Base-by-base conservation (phyloP, 148 eudicot genomes). In the Pouteria glomerata region DNA sequence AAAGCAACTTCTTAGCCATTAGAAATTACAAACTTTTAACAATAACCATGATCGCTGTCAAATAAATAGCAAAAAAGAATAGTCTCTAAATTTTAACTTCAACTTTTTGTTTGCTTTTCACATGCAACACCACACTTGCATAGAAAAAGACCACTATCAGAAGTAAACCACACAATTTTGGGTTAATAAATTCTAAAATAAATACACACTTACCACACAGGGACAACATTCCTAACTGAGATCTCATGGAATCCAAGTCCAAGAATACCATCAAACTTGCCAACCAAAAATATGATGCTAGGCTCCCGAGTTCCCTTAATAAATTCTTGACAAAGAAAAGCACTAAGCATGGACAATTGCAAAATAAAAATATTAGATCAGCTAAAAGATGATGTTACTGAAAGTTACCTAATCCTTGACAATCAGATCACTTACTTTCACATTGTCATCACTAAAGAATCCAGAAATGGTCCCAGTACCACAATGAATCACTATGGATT, bases 251-350 rank as follows among this genome's bases (percentile, higher is more conserved):
- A 92, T 29, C 97, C 99, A 47, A 95, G 88, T 68, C 99, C 99
- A 64, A 95, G 84, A 60, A 95, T 92, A 33, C 99, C 99, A 72
- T 95, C 99, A 82, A 95, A 95, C 73, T 91, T 90, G 69, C 92
- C 97, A 60, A 82, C 85, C 86, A 95, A 24, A 69, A 95, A 95
- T 51, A 96, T 92, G 41, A 85, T 47, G 78, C 99, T 75, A 10
- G 99, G 90, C 82, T 95, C 99, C 29, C 74, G 81, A 31, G 97
- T 91, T 63, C 97, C 94, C 85, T 95, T 97, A 26, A 95, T 95
- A 69, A 95, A 91, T 71, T 84, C 85, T 93, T 89, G 72, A 55
- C 13, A 30, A 69, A 27, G 42, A 37, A 41, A 26, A 26, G 69
- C 23, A 63, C 1, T 63, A 1, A 63, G 37, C 26, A 44, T 48